Evolutionary conservation across 352 stramenopile genomes (phyloP), one percentile per base, ranked within the genome.

Genomic region (Pythium brassicae): DNA sequence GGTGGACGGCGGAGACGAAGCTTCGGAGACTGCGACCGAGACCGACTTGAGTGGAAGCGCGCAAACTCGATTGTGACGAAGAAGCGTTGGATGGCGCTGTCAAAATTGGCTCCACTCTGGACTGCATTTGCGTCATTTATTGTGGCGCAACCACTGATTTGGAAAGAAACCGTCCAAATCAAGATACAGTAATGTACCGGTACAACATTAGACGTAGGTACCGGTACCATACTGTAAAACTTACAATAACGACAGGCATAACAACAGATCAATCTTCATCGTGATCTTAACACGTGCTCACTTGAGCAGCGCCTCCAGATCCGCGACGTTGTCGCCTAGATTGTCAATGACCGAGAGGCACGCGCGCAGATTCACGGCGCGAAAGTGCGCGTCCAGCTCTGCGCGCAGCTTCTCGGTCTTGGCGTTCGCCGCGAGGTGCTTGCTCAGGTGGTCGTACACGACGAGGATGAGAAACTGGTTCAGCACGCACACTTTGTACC

Each of bases 391-490:
- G 51, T 87, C 66, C 47, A 93, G 62, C 53, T 86, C 71, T 20
- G 65, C 53, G 10, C 76, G 80, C 25, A 90, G 66, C 55, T 78
- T 85, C 44, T 85, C 70, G 9, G 68, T 80, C 59, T 83, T 86
- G 44, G 80, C 83, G 58, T 87, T 89, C 15, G 66, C 65, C n/a
- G 77, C 81, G 44, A 93, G 74, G 34, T 81, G 78, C 59, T 91
- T 91, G 69, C 73, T 93, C 45, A 91, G 70, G 42, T 61, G 74
- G 64, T 93, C 81, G 67, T 83, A 91, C 29, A 89, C 80, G 23
- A 84, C 83, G 46, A 93, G 74, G 55, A 90, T 93, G 29, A 89
- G 50, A 46, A 93, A 90, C 59, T 93, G 83, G 57, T 93, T 93
- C 14, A 93, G 64, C 43, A 87, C 69, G 52, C 78, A 90, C 20